phyloP scores from a whole-genome alignment of 257 asterid species.

The Plantago major region DNA sequence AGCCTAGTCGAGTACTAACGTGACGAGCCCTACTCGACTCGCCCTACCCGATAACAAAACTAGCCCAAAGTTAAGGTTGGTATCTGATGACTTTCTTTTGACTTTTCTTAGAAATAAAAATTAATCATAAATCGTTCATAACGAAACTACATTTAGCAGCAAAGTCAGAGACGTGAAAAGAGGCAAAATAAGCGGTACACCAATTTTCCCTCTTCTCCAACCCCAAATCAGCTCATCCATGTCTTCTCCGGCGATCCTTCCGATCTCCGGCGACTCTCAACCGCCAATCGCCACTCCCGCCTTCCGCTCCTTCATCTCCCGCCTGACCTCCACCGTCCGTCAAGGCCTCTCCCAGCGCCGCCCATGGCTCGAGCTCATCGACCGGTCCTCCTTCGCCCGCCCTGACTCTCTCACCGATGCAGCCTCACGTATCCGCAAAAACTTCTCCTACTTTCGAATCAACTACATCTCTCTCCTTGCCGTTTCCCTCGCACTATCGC shows the following conservation, averaged over 20 bases:
- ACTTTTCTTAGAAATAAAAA: no score
- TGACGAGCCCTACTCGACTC: no score
- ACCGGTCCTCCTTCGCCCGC: conserved; percentile 76
- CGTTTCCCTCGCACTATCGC: conserved; percentile 62
- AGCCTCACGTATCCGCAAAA: conserved; percentile 74
- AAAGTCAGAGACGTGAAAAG: no score
- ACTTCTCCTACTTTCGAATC: conserved; percentile 72
- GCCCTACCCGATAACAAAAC: no score
- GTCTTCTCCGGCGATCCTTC: conserved; percentile 68
- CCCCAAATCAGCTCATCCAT: conserved; percentile 17
- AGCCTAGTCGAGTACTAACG: no score
- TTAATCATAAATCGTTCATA: no score
- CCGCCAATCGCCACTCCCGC: conserved; percentile 71
- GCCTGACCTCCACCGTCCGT: conserved; percentile 56
- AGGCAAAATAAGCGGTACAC: no score
- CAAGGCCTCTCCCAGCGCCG: conserved; percentile 79
- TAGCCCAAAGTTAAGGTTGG: no score
- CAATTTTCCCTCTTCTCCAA: no score
- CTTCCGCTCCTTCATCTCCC: conserved; percentile 65
- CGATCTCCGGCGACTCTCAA: conserved; percentile 42
- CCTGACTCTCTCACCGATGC: conserved; percentile 82
- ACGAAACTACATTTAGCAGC: no score
- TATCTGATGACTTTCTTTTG: no score
- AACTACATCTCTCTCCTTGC: conserved; percentile 68
- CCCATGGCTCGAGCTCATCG: conserved; percentile 78